Conservation (phyloP, 2,329 filamentous ascomycete genomes). For the Claviceps monticola region DNA sequence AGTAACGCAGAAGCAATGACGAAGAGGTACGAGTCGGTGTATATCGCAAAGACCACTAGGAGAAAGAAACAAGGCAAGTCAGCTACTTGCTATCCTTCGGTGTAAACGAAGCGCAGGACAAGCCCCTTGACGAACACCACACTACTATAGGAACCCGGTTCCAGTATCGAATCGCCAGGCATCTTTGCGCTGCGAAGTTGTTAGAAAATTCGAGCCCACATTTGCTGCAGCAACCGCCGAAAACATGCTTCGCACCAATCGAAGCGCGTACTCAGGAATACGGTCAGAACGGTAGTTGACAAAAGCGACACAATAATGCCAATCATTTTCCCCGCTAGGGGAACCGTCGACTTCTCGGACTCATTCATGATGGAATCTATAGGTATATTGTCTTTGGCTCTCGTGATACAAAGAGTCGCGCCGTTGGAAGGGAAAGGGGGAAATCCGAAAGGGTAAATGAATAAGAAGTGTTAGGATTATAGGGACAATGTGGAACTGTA, state of each 20-base stretch:
- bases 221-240: background rate
- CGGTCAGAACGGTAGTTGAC: constrained; percentile 20
- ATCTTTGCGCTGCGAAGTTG: constrained; percentile 20
- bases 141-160: constrained; percentile 26
- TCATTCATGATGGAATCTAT: background rate
- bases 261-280: constrained; percentile 21
- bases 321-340: background rate
- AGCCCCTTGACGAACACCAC: constrained; percentile 21
- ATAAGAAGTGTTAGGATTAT: background rate
- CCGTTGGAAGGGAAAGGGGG: too few relatives aligned
- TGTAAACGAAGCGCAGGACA: background rate
- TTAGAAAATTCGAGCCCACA: background rate
- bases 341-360: background rate
- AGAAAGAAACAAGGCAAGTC: background rate
- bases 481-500: background rate
- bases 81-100: background rate
- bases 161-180: constrained; percentile 24
- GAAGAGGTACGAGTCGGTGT: constrained; percentile 45
- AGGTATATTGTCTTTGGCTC: background rate
- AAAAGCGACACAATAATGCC: constrained; percentile 13
- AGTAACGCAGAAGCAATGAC: constrained; percentile 43
- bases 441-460: background rate
- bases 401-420: too few relatives aligned
- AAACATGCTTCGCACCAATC: background rate
- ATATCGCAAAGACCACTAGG: constrained; percentile 45